Base-by-base conservation (phyloP, 495 filamentous ascomycete species). In the Margaritispora aquatica region DNA sequence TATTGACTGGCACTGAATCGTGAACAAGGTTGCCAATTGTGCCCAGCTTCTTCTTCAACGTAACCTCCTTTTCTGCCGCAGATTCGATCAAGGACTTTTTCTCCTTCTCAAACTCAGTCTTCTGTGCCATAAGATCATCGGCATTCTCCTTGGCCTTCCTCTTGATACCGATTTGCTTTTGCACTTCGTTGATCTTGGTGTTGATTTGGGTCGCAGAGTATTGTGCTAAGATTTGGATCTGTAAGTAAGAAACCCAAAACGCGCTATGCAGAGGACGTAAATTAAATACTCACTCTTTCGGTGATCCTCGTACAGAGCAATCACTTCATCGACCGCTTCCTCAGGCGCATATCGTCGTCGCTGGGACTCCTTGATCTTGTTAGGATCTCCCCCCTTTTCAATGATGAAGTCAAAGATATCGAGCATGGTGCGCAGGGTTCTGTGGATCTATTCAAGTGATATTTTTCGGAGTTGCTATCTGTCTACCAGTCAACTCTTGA, bases 101-200 rank as follows among this genome's bases (percentile, higher is more conserved):
- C 68, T 86, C 77, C 67, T 88, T 85, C 69, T 92, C 87, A 23
- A 97, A 74, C 0, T 80, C 80, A 27, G 77, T 77, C 71, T 96
- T 97, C 66, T 91, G 76, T 64, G 80, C 71, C 65, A 97, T 71
- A 62, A 96, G 73, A 15, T 87, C 84, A 62, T 77, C 81, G 17
- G 88, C 88, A 71, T 92, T 84, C 73, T 96, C 91, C 72, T 95
- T 96, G 49, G 87, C 88, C 87, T 96, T 98, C 76, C 96, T 96
- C 80, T 92, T 96, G 61, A 80, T 77, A 19, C 88, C 91, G 68
- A 97, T 96, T 68, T 91, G 81, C 73, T 95, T 96, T 68, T 94
- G 89, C 19, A 89, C 79, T 11, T 80, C 83, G 73, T 97, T 98
- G 70, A 96, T 88, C 75, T 87, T 85, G 64, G 85, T 83, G 57